Evolutionary conservation across 148 eudicot genomes (phyloP).

Genomic region (Rhododendron simsii): DNA sequence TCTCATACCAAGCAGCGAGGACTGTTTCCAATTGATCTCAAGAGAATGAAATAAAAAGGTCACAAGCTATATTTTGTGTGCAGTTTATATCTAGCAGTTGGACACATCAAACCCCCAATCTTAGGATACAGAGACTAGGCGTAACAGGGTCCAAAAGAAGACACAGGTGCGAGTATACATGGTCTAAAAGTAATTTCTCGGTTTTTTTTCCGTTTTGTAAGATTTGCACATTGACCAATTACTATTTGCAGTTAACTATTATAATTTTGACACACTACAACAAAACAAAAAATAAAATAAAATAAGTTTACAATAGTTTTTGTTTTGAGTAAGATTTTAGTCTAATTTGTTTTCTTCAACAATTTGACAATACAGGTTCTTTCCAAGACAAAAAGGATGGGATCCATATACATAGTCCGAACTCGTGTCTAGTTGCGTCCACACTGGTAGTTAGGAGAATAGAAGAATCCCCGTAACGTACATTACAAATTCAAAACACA

Average conservation of each 20-base stretch:
- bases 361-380: neutral
- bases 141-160: neutral
- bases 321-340: neutral
- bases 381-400: neutral
- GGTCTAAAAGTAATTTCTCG: neutral
- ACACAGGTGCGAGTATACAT: neutral
- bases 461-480: neutral
- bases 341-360: neutral
- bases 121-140: neutral
- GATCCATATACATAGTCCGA: neutral
- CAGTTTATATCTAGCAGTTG: neutral
- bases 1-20: neutral
- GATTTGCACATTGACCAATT: neutral
- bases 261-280: neutral
- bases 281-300: neutral
- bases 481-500: neutral
- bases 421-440: neutral
- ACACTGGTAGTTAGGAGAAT: neutral
- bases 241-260: neutral
- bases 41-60: neutral
- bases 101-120: neutral
- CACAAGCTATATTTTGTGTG: neutral
- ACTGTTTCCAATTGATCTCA: constrained; percentile 2
- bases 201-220: neutral
- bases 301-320: neutral